Evolutionary conservation across 1,284 basidiomycete genomes (phyloP).

Genomic region (Tilletia indica): DNA sequence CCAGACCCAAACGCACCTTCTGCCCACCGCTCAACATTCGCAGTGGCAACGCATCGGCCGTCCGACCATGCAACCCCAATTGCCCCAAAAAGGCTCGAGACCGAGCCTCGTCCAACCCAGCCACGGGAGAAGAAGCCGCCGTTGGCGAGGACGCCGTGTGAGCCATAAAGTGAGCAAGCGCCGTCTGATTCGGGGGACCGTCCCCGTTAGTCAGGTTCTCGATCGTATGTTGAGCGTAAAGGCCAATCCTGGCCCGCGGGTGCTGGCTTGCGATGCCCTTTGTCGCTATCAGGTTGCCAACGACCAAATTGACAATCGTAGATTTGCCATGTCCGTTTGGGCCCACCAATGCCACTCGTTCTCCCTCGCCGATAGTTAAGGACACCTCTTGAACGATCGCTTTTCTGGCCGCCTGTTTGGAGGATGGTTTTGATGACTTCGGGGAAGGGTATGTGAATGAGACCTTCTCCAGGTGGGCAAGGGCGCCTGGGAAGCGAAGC

Average conservation of each 20-base stretch:
- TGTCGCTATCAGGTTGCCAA: conserved; percentile 62
- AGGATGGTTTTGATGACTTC: background rate
- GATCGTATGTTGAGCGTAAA: conserved; percentile 58
- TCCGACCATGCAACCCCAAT: conserved; percentile 56
- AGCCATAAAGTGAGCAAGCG: conserved; percentile 59
- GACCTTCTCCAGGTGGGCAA: conserved; percentile 63
- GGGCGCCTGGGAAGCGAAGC: conserved; percentile 62
- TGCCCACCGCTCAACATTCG: conserved; percentile 62
- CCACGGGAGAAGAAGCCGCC: background rate
- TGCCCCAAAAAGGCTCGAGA: conserved; percentile 55
- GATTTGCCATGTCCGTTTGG: conserved; percentile 52
- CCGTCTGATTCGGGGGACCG: conserved; percentile 38
- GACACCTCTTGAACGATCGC: conserved; percentile 63
- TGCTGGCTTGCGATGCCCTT: conserved; percentile 66
- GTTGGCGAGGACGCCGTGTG: conserved; percentile 19
- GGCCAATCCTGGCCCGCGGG: conserved; percentile 63
- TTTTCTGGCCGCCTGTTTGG: conserved; percentile 28
- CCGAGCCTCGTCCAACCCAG: conserved; percentile 34
- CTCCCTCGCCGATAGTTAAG: conserved; percentile 64
- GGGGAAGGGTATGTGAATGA: conserved; percentile 58
- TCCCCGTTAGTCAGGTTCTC: conserved; percentile 39
- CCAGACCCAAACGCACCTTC: conserved; percentile 56
- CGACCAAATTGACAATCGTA: conserved; percentile 59
- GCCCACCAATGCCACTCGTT: conserved; percentile 66
- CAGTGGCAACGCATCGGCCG: conserved; percentile 35